Conservation (phyloP, 163 green algal species). For the Chlorella variabilis region DNA sequence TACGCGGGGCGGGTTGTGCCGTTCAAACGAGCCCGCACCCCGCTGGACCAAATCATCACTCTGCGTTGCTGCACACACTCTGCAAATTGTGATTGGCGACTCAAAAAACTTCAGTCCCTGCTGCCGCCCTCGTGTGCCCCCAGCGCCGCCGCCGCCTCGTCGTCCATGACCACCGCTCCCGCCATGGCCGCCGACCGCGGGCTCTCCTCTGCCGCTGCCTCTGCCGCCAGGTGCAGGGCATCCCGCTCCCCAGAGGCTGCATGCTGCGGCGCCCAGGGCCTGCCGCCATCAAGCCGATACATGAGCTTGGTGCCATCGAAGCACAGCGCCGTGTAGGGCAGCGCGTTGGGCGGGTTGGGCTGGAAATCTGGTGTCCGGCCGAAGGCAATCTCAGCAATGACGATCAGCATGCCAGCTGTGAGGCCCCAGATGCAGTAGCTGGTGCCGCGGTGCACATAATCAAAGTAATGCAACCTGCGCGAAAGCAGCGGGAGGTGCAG, state of each 20-base stretch:
- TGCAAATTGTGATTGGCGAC: too few relatives aligned
- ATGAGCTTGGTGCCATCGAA: neutral
- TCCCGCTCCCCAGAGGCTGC: neutral
- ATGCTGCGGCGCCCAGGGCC: neutral
- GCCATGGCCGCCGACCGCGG: constrained; percentile 11
- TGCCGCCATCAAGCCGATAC: neutral
- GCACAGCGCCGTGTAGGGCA: constrained; percentile 17
- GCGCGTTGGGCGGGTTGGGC: constrained; percentile 33
- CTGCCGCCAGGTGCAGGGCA: neutral
- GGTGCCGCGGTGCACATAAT: constrained; percentile 33
- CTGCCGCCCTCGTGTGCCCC: neutral
- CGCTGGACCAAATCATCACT: too few relatives aligned
- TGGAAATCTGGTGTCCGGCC: constrained; percentile 50
- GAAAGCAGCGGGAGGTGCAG: too few relatives aligned
- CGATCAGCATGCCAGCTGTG: constrained; percentile 71
- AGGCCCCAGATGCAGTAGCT: constrained; percentile 67
- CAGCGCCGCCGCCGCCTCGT: constrained; percentile 22
- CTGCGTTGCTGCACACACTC: too few relatives aligned
- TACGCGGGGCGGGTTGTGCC: too few relatives aligned
- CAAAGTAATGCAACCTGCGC: constrained; percentile 66
- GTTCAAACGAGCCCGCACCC: too few relatives aligned
- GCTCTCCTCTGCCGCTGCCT: constrained; percentile 7
- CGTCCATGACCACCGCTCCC: constrained; percentile 16
- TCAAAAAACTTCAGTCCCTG: too few relatives aligned
- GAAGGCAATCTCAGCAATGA: constrained; percentile 59